phyloP scores from a whole-genome alignment of 1,139 yeast genomes.

The Yamadazyma dushanensis region DNA sequence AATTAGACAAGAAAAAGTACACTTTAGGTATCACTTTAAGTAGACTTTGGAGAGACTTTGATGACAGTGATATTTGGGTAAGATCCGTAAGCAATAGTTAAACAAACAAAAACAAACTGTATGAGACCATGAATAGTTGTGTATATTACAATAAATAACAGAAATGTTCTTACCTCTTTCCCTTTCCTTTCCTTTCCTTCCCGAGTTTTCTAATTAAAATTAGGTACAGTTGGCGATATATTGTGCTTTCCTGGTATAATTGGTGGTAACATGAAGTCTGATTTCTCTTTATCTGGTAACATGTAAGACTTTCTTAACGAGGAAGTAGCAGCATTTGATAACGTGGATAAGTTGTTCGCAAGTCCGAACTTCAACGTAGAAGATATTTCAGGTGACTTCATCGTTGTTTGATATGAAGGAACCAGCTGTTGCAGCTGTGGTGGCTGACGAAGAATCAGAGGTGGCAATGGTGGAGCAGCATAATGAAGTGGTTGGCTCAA shows the following conservation, averaged over 20 bases:
- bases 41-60: slow-evolving; percentile 45
- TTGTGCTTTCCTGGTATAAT: slow-evolving; percentile 1
- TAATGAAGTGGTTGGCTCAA: neutral
- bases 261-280: slow-evolving; percentile 5
- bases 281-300: slow-evolving; percentile 1
- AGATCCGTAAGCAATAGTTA: slow-evolving; percentile 19
- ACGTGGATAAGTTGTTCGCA: slow-evolving; percentile 2
- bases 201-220: slow-evolving; percentile 2
- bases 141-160: slow-evolving; percentile 1
- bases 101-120: neutral
- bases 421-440: neutral
- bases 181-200: neutral
- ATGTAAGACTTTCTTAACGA: neutral
- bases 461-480: neutral
- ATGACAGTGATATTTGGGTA: slow-evolving; percentile 49
- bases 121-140: slow-evolving; percentile 1
- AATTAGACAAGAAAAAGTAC: slow-evolving; percentile 44
- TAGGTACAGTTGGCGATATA: slow-evolving; percentile 1
- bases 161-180: neutral
- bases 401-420: neutral
- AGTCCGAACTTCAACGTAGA: slow-evolving; percentile 1
- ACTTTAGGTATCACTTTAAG: slow-evolving; percentile 45
- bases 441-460: neutral
- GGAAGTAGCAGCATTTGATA: slow-evolving; percentile 5
- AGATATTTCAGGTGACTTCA: slow-evolving; percentile 2